A percentile compares a stretch with the other conserved stretches of the same genome.
These are phyloP conservation scores for Trichoderma hamatum DNA, from an alignment of 2,329 filamentous ascomycete species.

Conservation along the genomic window DNA sequence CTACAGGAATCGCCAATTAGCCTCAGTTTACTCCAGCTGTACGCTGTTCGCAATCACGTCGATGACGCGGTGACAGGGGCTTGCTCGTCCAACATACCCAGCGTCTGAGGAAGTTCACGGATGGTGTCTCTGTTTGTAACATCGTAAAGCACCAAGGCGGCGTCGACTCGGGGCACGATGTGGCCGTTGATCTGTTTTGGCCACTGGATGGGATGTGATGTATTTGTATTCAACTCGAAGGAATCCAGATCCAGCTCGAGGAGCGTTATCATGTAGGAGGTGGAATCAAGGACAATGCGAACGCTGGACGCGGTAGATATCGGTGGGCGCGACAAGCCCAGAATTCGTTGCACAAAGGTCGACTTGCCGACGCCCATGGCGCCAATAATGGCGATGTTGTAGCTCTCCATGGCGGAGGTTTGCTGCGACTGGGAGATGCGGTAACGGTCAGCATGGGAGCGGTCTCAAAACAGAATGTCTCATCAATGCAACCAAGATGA, in stretches of 20 bases:
- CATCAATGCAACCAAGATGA: slow-evolving; percentile 26
- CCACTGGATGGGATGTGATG: slow-evolving; percentile 63
- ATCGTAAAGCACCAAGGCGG: slow-evolving; percentile 85
- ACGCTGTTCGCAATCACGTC: background rate
- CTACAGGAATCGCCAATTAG: slow-evolving; percentile 48
- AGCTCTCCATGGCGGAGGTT: slow-evolving; percentile 55
- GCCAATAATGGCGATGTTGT: slow-evolving; percentile 69
- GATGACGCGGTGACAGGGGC: background rate
- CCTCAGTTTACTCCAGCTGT: background rate
- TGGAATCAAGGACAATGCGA: slow-evolving; percentile 61
- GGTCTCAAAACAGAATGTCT: slow-evolving; percentile 28
- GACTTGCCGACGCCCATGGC: slow-evolving; percentile 69
- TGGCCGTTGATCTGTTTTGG: slow-evolving; percentile 70
- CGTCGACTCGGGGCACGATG: slow-evolving; percentile 76
- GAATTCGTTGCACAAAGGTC: slow-evolving; percentile 65
- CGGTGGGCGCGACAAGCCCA: slow-evolving; percentile 58
- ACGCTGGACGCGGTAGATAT: slow-evolving; percentile 58
- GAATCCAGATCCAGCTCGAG: slow-evolving; percentile 68
- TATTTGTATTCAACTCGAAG: slow-evolving; percentile 62
- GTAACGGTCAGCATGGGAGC: slow-evolving; percentile 33
- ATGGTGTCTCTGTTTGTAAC: slow-evolving; percentile 78
- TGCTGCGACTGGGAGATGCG: slow-evolving; percentile 36
- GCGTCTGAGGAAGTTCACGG: slow-evolving; percentile 70
- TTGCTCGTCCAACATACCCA: slow-evolving; percentile 59
- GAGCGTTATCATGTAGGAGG: slow-evolving; percentile 61